A percentile compares a stretch with the other conserved stretches of the same genome.
These are phyloP conservation scores for Colletotrichum sp. DNA, from an alignment of 2,329 filamentous ascomycete genomes.

Conservation along the genomic window DNA sequence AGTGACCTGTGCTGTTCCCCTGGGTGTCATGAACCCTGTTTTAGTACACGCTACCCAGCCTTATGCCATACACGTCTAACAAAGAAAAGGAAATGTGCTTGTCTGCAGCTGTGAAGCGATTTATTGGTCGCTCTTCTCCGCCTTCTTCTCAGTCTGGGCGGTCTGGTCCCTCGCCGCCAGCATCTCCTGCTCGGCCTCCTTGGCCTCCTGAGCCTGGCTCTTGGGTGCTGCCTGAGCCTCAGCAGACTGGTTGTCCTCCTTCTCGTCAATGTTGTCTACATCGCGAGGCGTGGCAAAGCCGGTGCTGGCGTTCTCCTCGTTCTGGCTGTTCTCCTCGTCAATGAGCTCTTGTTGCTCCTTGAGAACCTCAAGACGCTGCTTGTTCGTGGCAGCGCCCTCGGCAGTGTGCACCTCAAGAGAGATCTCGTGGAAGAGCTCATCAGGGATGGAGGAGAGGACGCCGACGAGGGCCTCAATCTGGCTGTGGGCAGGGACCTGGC, in stretches of 20 bases:
- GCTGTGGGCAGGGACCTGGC: conserved; percentile 84
- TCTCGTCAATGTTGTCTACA: conserved; percentile 91
- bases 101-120: conserved; percentile 16
- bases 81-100: conserved; percentile 25
- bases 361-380: conserved; percentile 96
- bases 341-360: conserved; percentile 99
- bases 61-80: conserved; percentile 22
- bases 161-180: conserved; percentile 32
- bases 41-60: conserved; percentile 24
- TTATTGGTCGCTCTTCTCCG: conserved; percentile 45
- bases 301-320: conserved; percentile 77
- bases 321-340: conserved; percentile 94
- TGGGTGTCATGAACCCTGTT: conserved; percentile 20
- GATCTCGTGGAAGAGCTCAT: conserved; percentile 99
- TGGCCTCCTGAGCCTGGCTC: conserved; percentile 35
- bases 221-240: conserved; percentile 46
- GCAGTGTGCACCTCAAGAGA: conserved; percentile 97
- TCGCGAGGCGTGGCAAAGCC: conserved; percentile 82
- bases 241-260: conserved; percentile 71
- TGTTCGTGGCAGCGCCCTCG: conserved; percentile 97
- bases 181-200: conserved; percentile 44
- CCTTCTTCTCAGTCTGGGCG: conserved; percentile 32
- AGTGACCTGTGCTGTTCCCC: conserved; percentile 19
- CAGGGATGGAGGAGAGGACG: conserved; percentile 92
- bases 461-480: conserved; percentile 94